These are phyloP conservation scores for Sphagnum fallax DNA, from an alignment of 228 moss, liverwort and hornwort genomes.

Conservation along the genomic window DNA sequence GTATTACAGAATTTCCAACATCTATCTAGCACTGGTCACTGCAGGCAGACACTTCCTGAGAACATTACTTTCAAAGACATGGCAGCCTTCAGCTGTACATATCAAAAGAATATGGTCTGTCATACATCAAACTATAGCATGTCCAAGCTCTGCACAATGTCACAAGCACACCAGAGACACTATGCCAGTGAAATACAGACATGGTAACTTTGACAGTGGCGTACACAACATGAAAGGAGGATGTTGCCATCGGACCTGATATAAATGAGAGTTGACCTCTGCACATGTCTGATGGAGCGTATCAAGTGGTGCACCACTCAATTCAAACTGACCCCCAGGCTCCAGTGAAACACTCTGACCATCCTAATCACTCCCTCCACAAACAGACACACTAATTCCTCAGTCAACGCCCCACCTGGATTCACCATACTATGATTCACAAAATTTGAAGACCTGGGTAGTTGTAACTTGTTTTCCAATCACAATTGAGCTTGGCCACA, in stretches of 20 bases:
- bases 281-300: conserved; percentile 93
- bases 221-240: neutral
- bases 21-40: too few species aligned
- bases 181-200: too few species aligned
- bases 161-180: too few species aligned
- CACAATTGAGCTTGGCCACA: neutral
- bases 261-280: conserved; percentile 92
- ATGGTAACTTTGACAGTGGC: neutral
- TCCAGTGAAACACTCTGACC: conserved; percentile 93
- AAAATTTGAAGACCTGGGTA: neutral
- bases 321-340: conserved; percentile 96
- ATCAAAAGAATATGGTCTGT: too few species aligned
- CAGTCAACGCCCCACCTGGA: too few species aligned
- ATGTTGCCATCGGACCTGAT: conserved; percentile 45
- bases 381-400: neutral
- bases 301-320: conserved; percentile 90
- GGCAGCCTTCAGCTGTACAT: too few species aligned
- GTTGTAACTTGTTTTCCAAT: neutral
- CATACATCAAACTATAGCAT: too few species aligned
- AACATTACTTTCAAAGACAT: neutral
- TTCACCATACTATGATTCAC: too few species aligned
- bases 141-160: too few species aligned
- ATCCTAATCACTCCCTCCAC: conserved; percentile 22
- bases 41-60: too few species aligned
- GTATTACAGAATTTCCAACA: neutral